Base-by-base conservation (phyloP, 2,329 filamentous ascomycete species). In the Exophiala mesophila region DNA sequence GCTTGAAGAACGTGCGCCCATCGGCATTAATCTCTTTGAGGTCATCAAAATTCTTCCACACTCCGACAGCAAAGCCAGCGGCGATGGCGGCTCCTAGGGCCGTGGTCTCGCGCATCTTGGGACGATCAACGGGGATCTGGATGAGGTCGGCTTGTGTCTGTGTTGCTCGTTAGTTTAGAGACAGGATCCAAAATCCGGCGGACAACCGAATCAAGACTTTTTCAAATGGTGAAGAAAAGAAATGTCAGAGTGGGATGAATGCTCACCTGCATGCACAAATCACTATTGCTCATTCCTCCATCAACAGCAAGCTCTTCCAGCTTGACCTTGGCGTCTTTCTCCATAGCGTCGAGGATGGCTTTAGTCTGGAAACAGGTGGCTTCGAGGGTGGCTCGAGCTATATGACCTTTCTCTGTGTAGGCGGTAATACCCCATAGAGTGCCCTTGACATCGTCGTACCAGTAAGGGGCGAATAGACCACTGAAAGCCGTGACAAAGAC, bases 31-130 rank as follows among this genome's bases (percentile, higher is more conserved):
- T 80, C 50, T 80, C 71, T 54, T 79, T 79, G 20, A 94, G 67
- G 56, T 90, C 85, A 23, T 80, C 76, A 45, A 92, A 80, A 55
- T 79, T 74, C 52, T 77, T 76, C 86, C 88, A 95, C 30, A 90
- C 78, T 32, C 77, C 81, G 15, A 85, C 79, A 5, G 87, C 87
- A 47, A 94, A 81, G 7, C 85, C 88, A 6, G 88, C 88, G 8
- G 88, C 87, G 55, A 94, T 90, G 32, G 88, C 88, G 9, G 88
- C 88, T 17, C 88, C 88, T 2, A 95, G 75, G 1, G 88, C 84
- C 1, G 88, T 95, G 3, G 88, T 94, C 70, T 95, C 88, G 44
- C 85, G 82, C 88, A 94, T 94, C 36, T 48, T 42, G 12, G 88
- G 88, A 16, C 88, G 81, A 62, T 90, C 80, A 45, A 94, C 83